Conservation (phyloP, 1,139 yeast genomes). For the Candida buenavistaensis region DNA sequence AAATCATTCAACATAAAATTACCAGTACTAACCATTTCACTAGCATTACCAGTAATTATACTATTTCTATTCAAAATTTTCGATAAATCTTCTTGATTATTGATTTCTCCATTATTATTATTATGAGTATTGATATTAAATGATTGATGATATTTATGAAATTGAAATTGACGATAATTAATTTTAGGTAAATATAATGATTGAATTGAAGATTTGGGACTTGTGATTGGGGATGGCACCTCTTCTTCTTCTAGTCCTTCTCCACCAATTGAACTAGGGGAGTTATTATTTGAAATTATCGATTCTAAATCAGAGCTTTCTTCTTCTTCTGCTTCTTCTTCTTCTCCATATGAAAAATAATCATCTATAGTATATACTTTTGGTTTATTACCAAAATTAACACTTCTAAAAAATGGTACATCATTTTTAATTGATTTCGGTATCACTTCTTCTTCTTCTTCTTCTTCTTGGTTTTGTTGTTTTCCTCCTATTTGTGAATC, state of each 20-base stretch:
- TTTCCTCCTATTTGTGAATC: conserved; percentile 1
- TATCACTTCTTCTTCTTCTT: background rate
- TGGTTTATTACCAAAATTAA: conserved; percentile 33
- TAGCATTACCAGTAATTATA: conserved; percentile 50
- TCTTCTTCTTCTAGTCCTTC: conserved; percentile 11
- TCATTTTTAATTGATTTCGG: conserved; percentile 5
- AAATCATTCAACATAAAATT: conserved; percentile 50
- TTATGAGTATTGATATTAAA: conserved; percentile 8
- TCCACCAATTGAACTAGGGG: conserved; percentile 11
- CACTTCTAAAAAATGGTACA: conserved; percentile 42
- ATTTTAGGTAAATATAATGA: conserved; percentile 26
- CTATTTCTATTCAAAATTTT: conserved; percentile 46
- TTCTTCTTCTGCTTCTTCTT: conserved; percentile 14
- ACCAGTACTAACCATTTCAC: conserved; percentile 57
- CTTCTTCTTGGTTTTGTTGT: conserved; percentile 4
- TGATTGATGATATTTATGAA: conserved; percentile 42
- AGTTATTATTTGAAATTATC: conserved; percentile 1
- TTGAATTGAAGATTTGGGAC: conserved; percentile 20
- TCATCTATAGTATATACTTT: conserved; percentile 40
- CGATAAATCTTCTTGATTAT: conserved; percentile 22
- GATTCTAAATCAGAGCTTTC: no score
- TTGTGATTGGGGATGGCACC: conserved; percentile 9
- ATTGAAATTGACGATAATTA: conserved; percentile 34
- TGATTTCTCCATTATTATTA: conserved; percentile 26
- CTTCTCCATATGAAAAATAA: conserved; percentile 36